Evolutionary conservation across 345 rosid species (phyloP).

Genomic region (thale cress (Arabidopsis thaliana)): DNA sequence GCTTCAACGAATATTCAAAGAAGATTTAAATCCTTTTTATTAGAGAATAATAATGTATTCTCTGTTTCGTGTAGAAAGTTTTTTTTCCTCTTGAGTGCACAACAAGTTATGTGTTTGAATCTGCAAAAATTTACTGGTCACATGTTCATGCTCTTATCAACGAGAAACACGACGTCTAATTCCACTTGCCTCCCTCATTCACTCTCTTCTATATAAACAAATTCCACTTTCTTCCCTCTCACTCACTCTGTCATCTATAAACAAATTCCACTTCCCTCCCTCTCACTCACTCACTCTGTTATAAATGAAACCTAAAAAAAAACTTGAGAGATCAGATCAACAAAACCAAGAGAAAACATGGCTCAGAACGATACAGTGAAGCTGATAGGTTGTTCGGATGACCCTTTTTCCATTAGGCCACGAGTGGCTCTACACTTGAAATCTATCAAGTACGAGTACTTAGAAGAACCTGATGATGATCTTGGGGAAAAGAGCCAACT

Average conservation of each 20-base stretch:
- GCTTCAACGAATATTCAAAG: background rate
- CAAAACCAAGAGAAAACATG: background rate
- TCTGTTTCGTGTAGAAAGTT: background rate
- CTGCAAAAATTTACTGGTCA: too few relatives aligned
- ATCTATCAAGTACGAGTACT: conserved; percentile 60
- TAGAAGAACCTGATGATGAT: conserved; percentile 53
- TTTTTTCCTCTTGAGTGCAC: too few relatives aligned
- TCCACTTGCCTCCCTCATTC: background rate
- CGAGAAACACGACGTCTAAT: background rate
- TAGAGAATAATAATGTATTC: too few relatives aligned
- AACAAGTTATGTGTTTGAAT: too few relatives aligned
- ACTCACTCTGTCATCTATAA: too few relatives aligned
- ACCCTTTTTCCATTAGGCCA: conserved; percentile 70
- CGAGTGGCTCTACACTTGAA: conserved; percentile 75
- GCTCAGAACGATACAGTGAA: conserved; percentile 47
- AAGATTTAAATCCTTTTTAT: too few relatives aligned
- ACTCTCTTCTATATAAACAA: background rate
- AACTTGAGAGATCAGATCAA: background rate
- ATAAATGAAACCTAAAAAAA: too few relatives aligned
- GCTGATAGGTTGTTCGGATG: conserved; percentile 66
- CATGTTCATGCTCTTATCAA: too few relatives aligned
- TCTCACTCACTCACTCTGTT: too few relatives aligned
- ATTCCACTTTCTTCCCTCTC: background rate
- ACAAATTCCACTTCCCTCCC: too few relatives aligned
- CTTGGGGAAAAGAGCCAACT: conserved; percentile 61